Evolutionary conservation across 2,329 filamentous ascomycete species (phyloP).

Genomic region (Phyllosticta capitalensis): DNA sequence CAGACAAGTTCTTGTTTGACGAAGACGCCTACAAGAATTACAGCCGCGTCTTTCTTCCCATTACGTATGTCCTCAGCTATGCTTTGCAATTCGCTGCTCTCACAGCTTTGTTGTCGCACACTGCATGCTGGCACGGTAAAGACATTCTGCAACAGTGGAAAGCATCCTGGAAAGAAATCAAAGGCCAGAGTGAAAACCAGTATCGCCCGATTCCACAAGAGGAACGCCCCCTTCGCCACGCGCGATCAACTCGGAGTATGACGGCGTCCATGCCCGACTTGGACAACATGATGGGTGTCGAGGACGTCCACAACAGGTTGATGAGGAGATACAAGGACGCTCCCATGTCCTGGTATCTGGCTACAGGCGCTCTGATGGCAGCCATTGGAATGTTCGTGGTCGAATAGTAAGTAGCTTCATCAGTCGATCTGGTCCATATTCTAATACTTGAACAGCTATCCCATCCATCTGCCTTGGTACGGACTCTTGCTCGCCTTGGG

Average conservation of each 20-base stretch:
- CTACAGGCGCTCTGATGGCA: constrained; percentile 66
- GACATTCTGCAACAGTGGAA: constrained; percentile 74
- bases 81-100: constrained; percentile 78
- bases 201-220: constrained; percentile 31
- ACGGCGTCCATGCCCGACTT: constrained; percentile 27
- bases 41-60: constrained; percentile 74
- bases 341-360: constrained; percentile 70
- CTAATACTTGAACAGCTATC: constrained; percentile 29
- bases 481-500: constrained; percentile 68
- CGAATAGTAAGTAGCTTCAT: constrained; percentile 55
- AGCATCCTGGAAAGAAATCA: constrained; percentile 55
- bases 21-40: constrained; percentile 67
- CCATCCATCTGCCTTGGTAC: constrained; percentile 78
- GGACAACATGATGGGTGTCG: constrained; percentile 52
- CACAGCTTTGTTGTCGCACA: constrained; percentile 71
- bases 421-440: constrained; percentile 9
- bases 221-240: constrained; percentile 18
- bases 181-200: constrained; percentile 21
- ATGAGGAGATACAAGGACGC: constrained; percentile 79
- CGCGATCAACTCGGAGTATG: constrained; percentile 17
- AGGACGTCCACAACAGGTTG: constrained; percentile 75
- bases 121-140: constrained; percentile 71
- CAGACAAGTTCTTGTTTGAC: constrained; percentile 68
- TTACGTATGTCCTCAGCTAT: constrained; percentile 81
- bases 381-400: constrained; percentile 74